Evolutionary conservation across 257 asterid species (phyloP).

Genomic region (Solanum paucissectum): DNA sequence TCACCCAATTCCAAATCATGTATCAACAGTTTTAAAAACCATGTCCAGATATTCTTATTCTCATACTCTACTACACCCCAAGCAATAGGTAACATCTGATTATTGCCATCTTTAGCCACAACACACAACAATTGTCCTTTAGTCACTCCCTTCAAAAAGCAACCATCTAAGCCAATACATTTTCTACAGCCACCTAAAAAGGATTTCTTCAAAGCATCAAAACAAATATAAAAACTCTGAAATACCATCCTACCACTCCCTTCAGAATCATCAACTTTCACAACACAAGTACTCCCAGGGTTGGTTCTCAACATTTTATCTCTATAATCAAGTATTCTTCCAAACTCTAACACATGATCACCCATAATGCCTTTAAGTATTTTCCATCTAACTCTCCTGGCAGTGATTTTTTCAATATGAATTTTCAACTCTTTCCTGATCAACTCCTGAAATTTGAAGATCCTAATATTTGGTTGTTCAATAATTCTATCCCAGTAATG

Average conservation of each 20-base stretch:
- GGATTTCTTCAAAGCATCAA: too few relatives aligned
- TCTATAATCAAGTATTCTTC: not conserved
- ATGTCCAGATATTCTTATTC: too few relatives aligned
- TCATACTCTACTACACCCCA: too few relatives aligned
- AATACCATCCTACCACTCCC: too few relatives aligned
- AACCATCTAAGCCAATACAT: not conserved
- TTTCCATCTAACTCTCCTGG: not conserved
- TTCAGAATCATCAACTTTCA: not conserved
- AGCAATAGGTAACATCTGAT: too few relatives aligned
- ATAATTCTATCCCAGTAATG: too few relatives aligned
- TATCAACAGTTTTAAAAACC: too few relatives aligned
- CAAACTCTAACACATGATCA: not conserved
- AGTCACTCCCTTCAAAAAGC: not conserved
- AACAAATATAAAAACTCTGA: too few relatives aligned
- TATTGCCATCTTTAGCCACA: not conserved
- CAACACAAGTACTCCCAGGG: not conserved
- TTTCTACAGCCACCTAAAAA: not conserved
- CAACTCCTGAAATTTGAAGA: not conserved
- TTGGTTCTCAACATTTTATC: too few relatives aligned
- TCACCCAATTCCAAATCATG: too few relatives aligned
- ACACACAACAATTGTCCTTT: not conserved
- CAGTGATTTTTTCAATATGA: too few relatives aligned
- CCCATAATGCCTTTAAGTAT: not conserved
- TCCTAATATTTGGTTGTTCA: not conserved
- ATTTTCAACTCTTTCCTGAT: not conserved